Conservation (phyloP, 768 basidiomycete species). For the Tremella fuciformis region DNA sequence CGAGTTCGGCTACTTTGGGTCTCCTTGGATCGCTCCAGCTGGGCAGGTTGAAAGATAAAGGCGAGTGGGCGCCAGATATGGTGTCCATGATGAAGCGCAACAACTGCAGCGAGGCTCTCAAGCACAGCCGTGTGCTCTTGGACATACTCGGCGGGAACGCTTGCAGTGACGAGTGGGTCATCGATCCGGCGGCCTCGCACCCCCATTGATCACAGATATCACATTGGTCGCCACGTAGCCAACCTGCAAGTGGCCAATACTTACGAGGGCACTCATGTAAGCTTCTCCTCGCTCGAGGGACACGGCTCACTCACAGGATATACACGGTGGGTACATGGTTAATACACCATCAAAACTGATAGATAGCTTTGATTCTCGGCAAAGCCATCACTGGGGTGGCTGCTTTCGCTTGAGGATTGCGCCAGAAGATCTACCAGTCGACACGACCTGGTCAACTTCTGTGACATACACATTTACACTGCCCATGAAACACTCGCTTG, state of each 20-base stretch:
- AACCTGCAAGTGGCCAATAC: slow-evolving; percentile 96
- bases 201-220: slow-evolving; percentile 62
- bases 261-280: slow-evolving; percentile 67
- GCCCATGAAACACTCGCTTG: no score
- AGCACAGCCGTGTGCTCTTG: slow-evolving; percentile 73
- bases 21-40: slow-evolving; percentile 53
- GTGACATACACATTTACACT: no score
- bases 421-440: neutral
- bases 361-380: slow-evolving; percentile 74
- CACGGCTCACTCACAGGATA: slow-evolving; percentile 31
- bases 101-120: slow-evolving; percentile 88
- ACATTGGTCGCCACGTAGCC: slow-evolving; percentile 88
- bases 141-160: slow-evolving; percentile 96
- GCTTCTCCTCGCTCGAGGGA: slow-evolving; percentile 56
- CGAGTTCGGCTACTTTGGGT: slow-evolving; percentile 78
- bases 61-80: slow-evolving; percentile 78
- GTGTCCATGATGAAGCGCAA: slow-evolving; percentile 91
- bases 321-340: slow-evolving; percentile 35
- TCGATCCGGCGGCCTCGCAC: neutral
- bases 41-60: slow-evolving; percentile 82
- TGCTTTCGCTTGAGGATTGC: slow-evolving; percentile 60
- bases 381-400: slow-evolving; percentile 85
- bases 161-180: slow-evolving; percentile 77
- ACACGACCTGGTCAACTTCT: neutral
- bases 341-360: slow-evolving; percentile 52